A percentile compares a stretch with the other conserved stretches of the same genome.
These are phyloP conservation scores for Madurella mycetomatis DNA, from an alignment of 2,329 filamentous ascomycete genomes.

Conservation along the genomic window DNA sequence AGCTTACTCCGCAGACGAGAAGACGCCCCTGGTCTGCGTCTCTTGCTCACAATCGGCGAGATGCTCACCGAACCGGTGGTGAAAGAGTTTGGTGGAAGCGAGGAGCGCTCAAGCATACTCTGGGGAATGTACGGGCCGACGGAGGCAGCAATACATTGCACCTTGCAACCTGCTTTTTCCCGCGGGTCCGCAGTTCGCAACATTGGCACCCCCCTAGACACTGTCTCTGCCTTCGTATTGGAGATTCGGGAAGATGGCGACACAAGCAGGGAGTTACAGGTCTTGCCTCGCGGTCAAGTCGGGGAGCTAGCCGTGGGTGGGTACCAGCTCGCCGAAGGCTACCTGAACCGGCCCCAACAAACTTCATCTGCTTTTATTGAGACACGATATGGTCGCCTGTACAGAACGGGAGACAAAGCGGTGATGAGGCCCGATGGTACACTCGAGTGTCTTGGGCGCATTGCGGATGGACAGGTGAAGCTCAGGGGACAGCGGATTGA, in stretches of 20 bases:
- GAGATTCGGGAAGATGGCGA: slow-evolving; percentile 38
- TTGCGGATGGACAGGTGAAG: slow-evolving; percentile 79
- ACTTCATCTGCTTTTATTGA: slow-evolving; percentile 68
- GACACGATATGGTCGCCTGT: slow-evolving; percentile 64
- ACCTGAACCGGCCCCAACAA: slow-evolving; percentile 75
- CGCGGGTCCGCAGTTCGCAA: slow-evolving; percentile 55
- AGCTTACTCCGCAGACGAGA: slow-evolving; percentile 66
- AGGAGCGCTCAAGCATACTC: slow-evolving; percentile 56
- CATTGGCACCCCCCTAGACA: slow-evolving; percentile 75
- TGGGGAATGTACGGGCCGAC: slow-evolving; percentile 96
- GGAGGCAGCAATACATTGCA: slow-evolving; percentile 86
- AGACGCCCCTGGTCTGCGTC: slow-evolving; percentile 61
- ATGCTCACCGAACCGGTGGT: slow-evolving; percentile 80
- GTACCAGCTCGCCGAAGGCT: slow-evolving; percentile 71
- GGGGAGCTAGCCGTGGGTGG: slow-evolving; percentile 83
- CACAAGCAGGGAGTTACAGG: slow-evolving; percentile 34
- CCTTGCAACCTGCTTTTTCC: slow-evolving; percentile 61
- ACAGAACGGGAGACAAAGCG: slow-evolving; percentile 82
- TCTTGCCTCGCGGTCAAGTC: slow-evolving; percentile 61
- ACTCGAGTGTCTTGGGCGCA: slow-evolving; percentile 79
- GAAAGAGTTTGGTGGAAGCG: slow-evolving; percentile 67
- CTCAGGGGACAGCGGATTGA: slow-evolving; percentile 79
- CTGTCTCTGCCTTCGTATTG: slow-evolving; percentile 73
- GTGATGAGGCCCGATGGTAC: slow-evolving; percentile 61
- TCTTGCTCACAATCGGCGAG: slow-evolving; percentile 84